phyloP scores from a whole-genome alignment of 2,329 filamentous ascomycete genomes.

The Chrysoporthe cubensis region DNA sequence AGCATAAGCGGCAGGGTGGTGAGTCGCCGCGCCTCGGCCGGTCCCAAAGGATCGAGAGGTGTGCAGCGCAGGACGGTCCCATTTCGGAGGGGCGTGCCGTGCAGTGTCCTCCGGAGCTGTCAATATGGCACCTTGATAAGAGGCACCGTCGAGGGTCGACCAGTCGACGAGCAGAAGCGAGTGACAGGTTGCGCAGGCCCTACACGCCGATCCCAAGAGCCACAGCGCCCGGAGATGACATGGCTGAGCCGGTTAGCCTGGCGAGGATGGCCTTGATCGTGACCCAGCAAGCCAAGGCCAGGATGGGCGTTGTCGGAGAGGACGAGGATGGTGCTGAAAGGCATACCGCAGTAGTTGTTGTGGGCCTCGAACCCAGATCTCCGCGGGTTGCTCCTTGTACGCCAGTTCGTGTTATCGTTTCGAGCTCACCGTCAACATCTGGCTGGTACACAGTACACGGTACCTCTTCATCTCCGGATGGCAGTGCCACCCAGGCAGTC shows the following conservation, averaged over 20 bases:
- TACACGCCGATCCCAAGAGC: neutral
- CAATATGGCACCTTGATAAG: neutral
- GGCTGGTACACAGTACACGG: no score
- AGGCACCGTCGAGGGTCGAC: neutral
- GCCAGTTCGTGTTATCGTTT: neutral
- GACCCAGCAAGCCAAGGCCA: neutral
- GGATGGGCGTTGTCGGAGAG: neutral
- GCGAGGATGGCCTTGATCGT: conserved; percentile 1
- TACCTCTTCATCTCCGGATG: no score
- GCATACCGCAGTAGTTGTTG: neutral
- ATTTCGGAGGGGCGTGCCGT: neutral
- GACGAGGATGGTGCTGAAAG: neutral
- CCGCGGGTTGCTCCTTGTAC: conserved; percentile 2
- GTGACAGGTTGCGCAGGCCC: neutral
- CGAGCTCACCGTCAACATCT: neutral
- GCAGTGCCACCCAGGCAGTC: neutral
- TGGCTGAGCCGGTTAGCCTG: neutral
- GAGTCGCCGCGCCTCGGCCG: neutral
- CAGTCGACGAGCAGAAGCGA: neutral
- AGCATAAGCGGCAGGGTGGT: neutral
- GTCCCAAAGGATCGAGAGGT: neutral
- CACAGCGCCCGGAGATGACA: conserved; percentile 1
- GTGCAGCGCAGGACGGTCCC: neutral
- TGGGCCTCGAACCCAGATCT: neutral
- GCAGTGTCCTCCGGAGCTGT: neutral